phyloP scores from a whole-genome alignment of 768 basidiomycete genomes.

The Leucosporidium scottii region DNA sequence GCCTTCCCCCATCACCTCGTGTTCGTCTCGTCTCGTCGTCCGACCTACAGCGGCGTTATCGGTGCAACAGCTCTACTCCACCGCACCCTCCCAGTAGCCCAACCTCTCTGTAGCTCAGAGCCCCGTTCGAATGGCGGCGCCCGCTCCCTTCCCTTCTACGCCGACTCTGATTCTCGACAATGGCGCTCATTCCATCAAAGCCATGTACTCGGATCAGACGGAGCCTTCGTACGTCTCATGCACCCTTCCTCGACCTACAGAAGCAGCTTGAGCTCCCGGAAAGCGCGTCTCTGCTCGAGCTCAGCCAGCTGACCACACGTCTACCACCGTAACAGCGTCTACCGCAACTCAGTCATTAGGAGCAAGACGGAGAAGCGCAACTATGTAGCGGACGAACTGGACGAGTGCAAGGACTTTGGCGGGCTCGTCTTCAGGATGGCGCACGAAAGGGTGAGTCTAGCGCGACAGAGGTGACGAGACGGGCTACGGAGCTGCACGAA shows the following conservation, averaged over 20 bases:
- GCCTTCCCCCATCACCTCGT: too few relatives aligned
- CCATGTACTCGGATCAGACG: conserved; percentile 48
- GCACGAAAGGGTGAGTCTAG: conserved; percentile 66
- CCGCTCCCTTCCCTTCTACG: background rate
- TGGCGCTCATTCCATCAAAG: conserved; percentile 75
- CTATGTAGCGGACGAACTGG: conserved; percentile 80
- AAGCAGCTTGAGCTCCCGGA: conserved; percentile 34
- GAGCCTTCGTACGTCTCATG: conserved; percentile 1
- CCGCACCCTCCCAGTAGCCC: too few relatives aligned
- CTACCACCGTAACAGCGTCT: conserved; percentile 48
- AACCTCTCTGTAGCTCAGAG: too few relatives aligned
- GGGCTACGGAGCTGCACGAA: too few relatives aligned
- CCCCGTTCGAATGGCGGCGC: too few relatives aligned
- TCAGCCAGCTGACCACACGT: background rate
- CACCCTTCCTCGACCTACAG: conserved; percentile 17
- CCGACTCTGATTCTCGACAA: conserved; percentile 66
- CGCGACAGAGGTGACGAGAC: background rate
- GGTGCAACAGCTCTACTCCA: too few relatives aligned
- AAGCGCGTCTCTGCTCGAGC: conserved; percentile 33
- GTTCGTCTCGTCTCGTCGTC: too few relatives aligned
- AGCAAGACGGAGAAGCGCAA: conserved; percentile 75
- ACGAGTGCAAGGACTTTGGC: conserved; percentile 65
- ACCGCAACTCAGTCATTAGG: conserved; percentile 74
- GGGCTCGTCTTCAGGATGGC: conserved; percentile 75
- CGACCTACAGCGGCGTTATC: too few relatives aligned